Percentiles rank a stretch among this genome's conserved stretches.
Evolutionary conservation across 352 stramenopile species (phyloP).

Genomic region (Paralagenidium karlingii): DNA sequence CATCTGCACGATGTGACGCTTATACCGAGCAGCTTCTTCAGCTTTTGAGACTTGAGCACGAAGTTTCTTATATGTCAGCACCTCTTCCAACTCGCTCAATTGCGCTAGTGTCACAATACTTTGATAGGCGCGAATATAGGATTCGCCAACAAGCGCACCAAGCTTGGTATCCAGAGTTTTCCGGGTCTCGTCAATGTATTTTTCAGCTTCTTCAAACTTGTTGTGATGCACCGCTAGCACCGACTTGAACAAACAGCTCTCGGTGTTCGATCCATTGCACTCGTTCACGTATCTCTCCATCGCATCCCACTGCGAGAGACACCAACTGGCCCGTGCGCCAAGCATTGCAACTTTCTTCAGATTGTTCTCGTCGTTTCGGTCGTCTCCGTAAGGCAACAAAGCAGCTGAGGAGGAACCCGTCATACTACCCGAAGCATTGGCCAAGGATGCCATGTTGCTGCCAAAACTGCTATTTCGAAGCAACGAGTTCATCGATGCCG

Average conservation of each 20-base stretch:
- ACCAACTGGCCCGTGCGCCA: conserved; percentile 74
- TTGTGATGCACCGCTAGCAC: conserved; percentile 91
- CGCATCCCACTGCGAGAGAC: conserved; percentile 64
- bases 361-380: conserved; percentile 18
- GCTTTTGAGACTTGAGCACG: conserved; percentile 47
- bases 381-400: not conserved
- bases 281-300: conserved; percentile 73
- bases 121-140: conserved; percentile 93
- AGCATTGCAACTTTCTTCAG: conserved; percentile 66
- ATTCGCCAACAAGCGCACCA: conserved; percentile 92
- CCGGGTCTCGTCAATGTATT: conserved; percentile 89
- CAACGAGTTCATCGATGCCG: too few species aligned
- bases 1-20: conserved; percentile 77
- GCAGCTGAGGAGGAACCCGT: not conserved
- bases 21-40: conserved; percentile 65
- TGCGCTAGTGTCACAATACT: conserved; percentile 96
- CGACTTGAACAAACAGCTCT: conserved; percentile 46
- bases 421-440: not conserved
- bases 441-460: too few species aligned
- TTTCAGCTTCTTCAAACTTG: conserved; percentile 86
- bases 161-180: conserved; percentile 91
- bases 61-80: conserved; percentile 91
- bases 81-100: conserved; percentile 96
- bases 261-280: conserved; percentile 13
- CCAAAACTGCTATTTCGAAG: too few species aligned